Conservation (phyloP, 495 filamentous ascomycete species). For the Thermothielavioides terrestris region DNA sequence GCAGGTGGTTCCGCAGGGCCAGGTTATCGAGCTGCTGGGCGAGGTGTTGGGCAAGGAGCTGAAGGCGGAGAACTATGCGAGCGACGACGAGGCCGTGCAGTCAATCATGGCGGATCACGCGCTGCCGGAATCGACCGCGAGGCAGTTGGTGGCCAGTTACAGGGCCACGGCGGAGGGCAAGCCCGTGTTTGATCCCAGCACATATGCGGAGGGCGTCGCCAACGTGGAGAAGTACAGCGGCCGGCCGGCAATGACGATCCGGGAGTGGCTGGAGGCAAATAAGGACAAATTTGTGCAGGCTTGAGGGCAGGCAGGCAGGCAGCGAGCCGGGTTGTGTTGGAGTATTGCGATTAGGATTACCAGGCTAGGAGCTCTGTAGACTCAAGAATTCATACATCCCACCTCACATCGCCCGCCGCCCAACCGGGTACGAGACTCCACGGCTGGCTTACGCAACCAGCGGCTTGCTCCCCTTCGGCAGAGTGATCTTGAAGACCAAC, state of each 20-base stretch:
- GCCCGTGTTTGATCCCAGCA: not conserved
- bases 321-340: too few species aligned
- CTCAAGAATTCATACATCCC: too few species aligned
- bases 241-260: not conserved
- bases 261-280: conserved; percentile 6
- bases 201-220: not conserved
- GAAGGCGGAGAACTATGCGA: not conserved
- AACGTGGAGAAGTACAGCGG: conserved; percentile 7
- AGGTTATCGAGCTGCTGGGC: not conserved
- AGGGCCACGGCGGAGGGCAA: not conserved
- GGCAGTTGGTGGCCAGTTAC: not conserved
- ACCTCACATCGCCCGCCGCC: too few species aligned
- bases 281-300: not conserved
- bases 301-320: too few species aligned
- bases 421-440: not conserved
- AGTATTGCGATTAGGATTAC: too few species aligned
- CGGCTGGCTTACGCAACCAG: conserved; percentile 5
- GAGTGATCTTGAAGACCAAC: conserved; percentile 60
- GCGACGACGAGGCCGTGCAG: not conserved
- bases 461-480: conserved; percentile 35
- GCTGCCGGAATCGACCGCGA: not conserved
- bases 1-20: conserved; percentile 3
- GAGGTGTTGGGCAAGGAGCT: conserved; percentile 7
- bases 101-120: not conserved
- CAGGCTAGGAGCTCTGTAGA: too few species aligned